Percentiles rank a stretch among this genome's conserved stretches.
These are phyloP conservation scores for Geopyxis carbonaria DNA, from an alignment of 495 filamentous ascomycete species.

Conservation along the genomic window DNA sequence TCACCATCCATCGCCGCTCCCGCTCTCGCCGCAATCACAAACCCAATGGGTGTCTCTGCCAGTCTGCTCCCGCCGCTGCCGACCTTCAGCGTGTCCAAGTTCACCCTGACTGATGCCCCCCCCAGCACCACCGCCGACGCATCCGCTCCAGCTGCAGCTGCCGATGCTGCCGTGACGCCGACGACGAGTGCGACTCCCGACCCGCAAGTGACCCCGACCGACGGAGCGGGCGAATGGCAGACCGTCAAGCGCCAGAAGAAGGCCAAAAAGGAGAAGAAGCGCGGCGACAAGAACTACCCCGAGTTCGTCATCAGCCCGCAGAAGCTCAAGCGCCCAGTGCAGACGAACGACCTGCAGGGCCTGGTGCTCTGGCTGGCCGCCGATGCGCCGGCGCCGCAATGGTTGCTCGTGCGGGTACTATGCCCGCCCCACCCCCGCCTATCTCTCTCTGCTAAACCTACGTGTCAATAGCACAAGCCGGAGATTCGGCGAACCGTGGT, in stretches of 20 bases:
- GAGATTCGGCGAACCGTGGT: conserved; percentile 70
- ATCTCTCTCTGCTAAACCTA: background rate
- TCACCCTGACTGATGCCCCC: background rate
- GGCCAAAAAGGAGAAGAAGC: conserved; percentile 10
- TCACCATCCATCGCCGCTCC: background rate
- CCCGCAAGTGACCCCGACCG: background rate
- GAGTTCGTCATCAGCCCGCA: conserved; percentile 48
- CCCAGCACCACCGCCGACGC: background rate
- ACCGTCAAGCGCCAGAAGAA: conserved; percentile 17
- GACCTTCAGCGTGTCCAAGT: background rate
- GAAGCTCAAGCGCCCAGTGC: conserved; percentile 55
- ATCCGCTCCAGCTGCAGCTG: background rate
- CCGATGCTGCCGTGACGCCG: background rate
- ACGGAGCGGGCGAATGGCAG: conserved; percentile 14
- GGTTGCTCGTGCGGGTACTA: conserved; percentile 41
- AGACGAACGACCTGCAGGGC: conserved; percentile 60
- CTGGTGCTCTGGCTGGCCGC: conserved; percentile 79
- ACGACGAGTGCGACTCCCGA: too few relatives aligned
- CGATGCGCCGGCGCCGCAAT: conserved; percentile 68
- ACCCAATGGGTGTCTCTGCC: background rate
- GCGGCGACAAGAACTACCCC: conserved; percentile 43
- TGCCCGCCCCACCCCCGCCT: background rate
- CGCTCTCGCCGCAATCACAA: background rate
- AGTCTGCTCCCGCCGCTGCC: conserved; percentile 1
- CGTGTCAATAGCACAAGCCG: conserved; percentile 45